phyloP scores from a whole-genome alignment of 164 flowering plant genomes.

The Berberis thunbergii region DNA sequence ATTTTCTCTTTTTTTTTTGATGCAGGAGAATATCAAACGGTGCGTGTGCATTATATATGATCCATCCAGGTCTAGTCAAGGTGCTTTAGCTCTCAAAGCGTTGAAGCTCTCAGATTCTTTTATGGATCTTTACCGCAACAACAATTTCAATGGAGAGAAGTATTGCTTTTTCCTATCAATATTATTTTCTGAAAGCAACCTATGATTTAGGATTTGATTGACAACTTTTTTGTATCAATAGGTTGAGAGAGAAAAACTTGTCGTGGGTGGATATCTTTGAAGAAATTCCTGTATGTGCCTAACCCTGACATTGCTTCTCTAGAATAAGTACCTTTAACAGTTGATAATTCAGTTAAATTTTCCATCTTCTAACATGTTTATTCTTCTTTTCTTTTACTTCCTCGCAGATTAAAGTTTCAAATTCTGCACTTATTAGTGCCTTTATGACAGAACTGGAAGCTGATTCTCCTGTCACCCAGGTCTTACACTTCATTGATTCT shows the following conservation, averaged over 20 bases:
- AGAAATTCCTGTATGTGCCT: conserved; percentile 82
- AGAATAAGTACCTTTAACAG: too few relatives aligned
- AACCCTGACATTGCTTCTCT: too few relatives aligned
- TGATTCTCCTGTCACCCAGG: conserved; percentile 86
- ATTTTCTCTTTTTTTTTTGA: neutral
- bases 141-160: conserved; percentile 93
- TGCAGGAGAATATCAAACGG: conserved; percentile 90
- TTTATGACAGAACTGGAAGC: conserved; percentile 91
- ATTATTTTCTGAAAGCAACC: conserved; percentile 3
- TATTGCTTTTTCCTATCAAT: conserved; percentile 23
- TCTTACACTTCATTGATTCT: conserved; percentile 7
- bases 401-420: conserved; percentile 86
- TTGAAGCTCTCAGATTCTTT: conserved; percentile 95
- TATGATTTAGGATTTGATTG: neutral
- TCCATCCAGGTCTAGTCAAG: conserved; percentile 84
- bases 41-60: conserved; percentile 98
- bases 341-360: too few relatives aligned
- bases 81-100: conserved; percentile 91
- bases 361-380: too few relatives aligned
- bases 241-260: conserved; percentile 92
- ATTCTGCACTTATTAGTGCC: conserved; percentile 94
- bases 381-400: neutral
- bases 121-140: conserved; percentile 84
- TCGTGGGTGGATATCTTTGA: conserved; percentile 98
- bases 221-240: conserved; percentile 20